Base-by-base conservation (phyloP, 371 early-diverging fungal genomes). In the Rhizopus arrhizus region DNA sequence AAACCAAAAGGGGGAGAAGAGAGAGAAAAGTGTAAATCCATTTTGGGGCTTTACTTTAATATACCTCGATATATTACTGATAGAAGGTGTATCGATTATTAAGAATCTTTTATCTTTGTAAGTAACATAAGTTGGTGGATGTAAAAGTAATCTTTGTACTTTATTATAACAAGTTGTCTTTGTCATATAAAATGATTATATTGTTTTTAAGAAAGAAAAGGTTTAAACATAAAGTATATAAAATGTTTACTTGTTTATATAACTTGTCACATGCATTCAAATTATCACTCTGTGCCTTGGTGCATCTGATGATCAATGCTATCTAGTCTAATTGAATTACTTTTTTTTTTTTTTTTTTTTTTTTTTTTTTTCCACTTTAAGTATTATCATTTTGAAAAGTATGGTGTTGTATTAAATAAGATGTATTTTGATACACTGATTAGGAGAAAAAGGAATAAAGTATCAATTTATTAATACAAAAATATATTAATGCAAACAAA, bases 21-120 rank as follows among this genome's bases (percentile, higher is more conserved):
- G 22, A 22, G 22, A 22, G 22, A 22, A 22, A 22, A 29, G 5
- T 32, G 29, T 31, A 12, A 9, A 31, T 3, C 5, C 9, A 11
- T 13, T 49, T 49, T 7, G 3, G 9, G 10, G 5, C 0, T 35
- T 58, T 72, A 74, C 86, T 55, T 80, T 77, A 15, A 89, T 64
- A 58, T 95, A 95, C 12, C 84, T 73, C 5, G 86, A 80, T 42
- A 94, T 64, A 15, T 84, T 93, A 63, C 82, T 75, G 65, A 88
- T 85, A 22, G 91, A 85, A 1, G 95, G 95, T 15, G 90, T 86
- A 66, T 94, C 95, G 53, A 90, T 85, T 54, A 95, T 89, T 49
- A 95, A 74, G 70, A 94, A 92, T 7, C 89, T 84, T 55, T 89
- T 62, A 56, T 79, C 74, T 54, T 82, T 68, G 11, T 66, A 66